Evolutionary conservation across 208 protist genomes (phyloP), one percentile per base, ranked within the genome.

Genomic region (Leishmania tropica): DNA sequence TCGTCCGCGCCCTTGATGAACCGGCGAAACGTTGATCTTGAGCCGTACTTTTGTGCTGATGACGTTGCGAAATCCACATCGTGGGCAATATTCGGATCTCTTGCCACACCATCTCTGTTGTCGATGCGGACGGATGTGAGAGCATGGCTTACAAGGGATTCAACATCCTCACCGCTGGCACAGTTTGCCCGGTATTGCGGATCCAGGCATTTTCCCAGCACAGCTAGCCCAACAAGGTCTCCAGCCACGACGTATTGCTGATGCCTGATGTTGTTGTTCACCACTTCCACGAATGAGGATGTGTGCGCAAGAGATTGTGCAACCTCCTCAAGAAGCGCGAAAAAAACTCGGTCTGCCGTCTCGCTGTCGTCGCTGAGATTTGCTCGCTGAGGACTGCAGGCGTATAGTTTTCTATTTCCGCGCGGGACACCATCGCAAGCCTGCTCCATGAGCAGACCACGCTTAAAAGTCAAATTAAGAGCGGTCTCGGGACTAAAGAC

Each of bases 211-310:
- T 96, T 97, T 40, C 95, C 95, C 28, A 98, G 82, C 24, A 91
- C 93, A 3, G 92, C 84, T 35, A 98, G 54, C 0, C 78, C 95
- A 19, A 96, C 89, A 1, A 76, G 48, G 79, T 98, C 95, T 21
- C 95, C 95, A 13, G 92, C 92, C 10, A 97, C 93, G 11, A 98
- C 89, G 80, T 96, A 96, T 80, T 98, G 95, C 73, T 98, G 87
- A 76, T 88, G 84, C 40, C 81, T 76, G 35, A 97, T 76, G 76
- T 98, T 98, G 60, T 89, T 90, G 73, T 96, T 97, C 7, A 89
- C 87, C 15, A 98, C 89, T 80, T 98, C 93, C 1, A 98, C 37
- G 82, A 97, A 97, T 1, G 92, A 96, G 4, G 95, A 93, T 15
- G 95, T 96, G 24, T 86, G 81, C 53, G 90, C 79, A 37, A 98